Evolutionary conservation across 495 filamentous ascomycete species (phyloP), one percentile per base, ranked within the genome.

Genomic region (Daldinia loculata): DNA sequence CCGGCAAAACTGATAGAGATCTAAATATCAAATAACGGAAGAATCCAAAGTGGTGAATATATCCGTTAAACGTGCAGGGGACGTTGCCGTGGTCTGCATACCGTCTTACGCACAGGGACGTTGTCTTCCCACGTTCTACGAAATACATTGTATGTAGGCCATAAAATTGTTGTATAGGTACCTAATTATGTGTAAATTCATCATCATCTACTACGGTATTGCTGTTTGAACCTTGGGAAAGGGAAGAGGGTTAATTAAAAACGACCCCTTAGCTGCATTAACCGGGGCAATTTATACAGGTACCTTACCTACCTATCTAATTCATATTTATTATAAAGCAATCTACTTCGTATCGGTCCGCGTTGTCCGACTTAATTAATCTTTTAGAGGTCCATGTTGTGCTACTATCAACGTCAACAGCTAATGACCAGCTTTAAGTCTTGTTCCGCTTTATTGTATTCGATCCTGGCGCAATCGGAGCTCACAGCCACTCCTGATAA

Each of bases 1-100:
- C 70, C 61, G 66, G 70, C 70, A 73, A 73, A 69, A 66, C 24
- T 64, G 63, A 59, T 56, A 24, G n/a, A 55, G 29, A 41, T 63
- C 51, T 15, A 57, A 39, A 48, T 50, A 57, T 62, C 26, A 45
- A 68, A 66, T 62, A 41, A 45, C 70, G 65, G 65, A 69, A 57
- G 70, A 72, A 72, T 65, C 22, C 56, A 67, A 45, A 55, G 5
- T 19, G 4, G 50, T 63, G 56, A 38, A 61, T 72, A 67, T 72
- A 67, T 22, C 64, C 60, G 63, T 60, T 19, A 52, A 43, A 26
- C 39, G 27, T 52, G 22, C 69, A 59, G 53, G 59, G 63, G 52
- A 67, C 26, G 29, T 43, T 39, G n/a, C 12, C 17, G 50, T 59
- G n/a, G 38, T 26, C 43, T 50, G 22, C 22, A 22, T 51, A 30